phyloP scores from a whole-genome alignment of 306 rosid species.

The Corylus avellana region DNA sequence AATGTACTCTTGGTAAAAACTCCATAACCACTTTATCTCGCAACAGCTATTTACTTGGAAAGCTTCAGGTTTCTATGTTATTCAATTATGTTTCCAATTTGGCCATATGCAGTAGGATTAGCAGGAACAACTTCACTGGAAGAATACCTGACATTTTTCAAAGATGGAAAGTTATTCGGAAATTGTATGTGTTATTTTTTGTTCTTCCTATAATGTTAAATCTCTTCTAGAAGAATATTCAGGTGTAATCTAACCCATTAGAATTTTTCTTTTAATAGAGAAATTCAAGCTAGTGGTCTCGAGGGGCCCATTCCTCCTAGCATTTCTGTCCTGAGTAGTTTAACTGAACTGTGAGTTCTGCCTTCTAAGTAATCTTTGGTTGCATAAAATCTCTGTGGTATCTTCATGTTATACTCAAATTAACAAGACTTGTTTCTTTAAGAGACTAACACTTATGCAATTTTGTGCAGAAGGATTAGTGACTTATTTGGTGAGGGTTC shows the following conservation, averaged over 20 bases:
- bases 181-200: neutral
- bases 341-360: conserved; percentile 29
- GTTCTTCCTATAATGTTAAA: neutral
- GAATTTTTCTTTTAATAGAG: conserved; percentile 16
- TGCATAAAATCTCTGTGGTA: neutral
- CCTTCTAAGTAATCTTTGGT: neutral
- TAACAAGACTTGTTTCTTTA: neutral
- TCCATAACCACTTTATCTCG: too few species aligned
- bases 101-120: conserved; percentile 21
- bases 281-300: conserved; percentile 37
- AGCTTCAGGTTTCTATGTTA: neutral
- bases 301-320: conserved; percentile 34
- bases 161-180: conserved; percentile 17
- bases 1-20: too few species aligned
- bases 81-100: neutral
- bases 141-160: conserved; percentile 27
- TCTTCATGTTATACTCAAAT: neutral
- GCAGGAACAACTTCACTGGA: conserved; percentile 44
- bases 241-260: neutral
- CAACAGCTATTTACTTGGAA: neutral
- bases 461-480: conserved; percentile 29
- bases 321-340: conserved; percentile 23
- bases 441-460: neutral
- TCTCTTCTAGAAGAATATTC: neutral
- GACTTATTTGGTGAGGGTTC: conserved; percentile 25